Conservation (phyloP, 2,329 filamentous ascomycete genomes). For the Camptophora hylomeconis region DNA sequence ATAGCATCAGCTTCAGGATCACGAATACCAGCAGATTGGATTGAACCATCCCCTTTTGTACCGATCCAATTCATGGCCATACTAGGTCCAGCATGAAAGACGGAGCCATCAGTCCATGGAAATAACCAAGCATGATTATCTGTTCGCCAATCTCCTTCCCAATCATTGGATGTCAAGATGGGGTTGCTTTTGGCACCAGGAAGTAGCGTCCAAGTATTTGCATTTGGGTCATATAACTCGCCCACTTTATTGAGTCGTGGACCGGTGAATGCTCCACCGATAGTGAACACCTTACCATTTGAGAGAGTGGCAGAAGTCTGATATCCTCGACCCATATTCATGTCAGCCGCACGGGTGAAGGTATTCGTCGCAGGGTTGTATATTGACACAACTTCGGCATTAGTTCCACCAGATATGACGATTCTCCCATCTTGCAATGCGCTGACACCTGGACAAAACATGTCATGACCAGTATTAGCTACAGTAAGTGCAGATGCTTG, state of each 20-base stretch:
- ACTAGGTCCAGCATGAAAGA: conserved; percentile 45
- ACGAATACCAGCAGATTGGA: conserved; percentile 31
- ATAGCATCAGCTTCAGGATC: conserved; percentile 37
- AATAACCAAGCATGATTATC: conserved; percentile 46
- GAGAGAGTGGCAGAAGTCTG: conserved; percentile 39
- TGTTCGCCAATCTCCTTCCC: conserved; percentile 29
- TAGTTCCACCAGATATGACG: conserved; percentile 42
- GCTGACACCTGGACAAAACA: conserved; percentile 40
- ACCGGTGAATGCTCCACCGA: conserved; percentile 46
- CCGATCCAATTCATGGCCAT: conserved; percentile 45
- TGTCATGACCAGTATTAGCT: conserved; percentile 19
- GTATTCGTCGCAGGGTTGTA: conserved; percentile 27
- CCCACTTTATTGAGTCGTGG: conserved; percentile 39
- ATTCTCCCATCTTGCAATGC: conserved; percentile 36
- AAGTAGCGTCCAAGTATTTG: conserved; percentile 36
- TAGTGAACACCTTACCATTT: conserved; percentile 43
- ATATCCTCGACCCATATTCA: conserved; percentile 39
- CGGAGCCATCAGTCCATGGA: conserved; percentile 32
- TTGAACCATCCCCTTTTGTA: conserved; percentile 30
- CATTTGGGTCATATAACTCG: conserved; percentile 38
- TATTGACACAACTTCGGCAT: conserved; percentile 36
- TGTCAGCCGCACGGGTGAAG: conserved; percentile 29
- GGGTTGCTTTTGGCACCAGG: conserved; percentile 31
- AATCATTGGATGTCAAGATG: conserved; percentile 40
- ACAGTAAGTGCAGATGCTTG: no score